These are phyloP conservation scores for Gymnopus androsaceus DNA, from an alignment of 1,284 basidiomycete species.

Conservation along the genomic window DNA sequence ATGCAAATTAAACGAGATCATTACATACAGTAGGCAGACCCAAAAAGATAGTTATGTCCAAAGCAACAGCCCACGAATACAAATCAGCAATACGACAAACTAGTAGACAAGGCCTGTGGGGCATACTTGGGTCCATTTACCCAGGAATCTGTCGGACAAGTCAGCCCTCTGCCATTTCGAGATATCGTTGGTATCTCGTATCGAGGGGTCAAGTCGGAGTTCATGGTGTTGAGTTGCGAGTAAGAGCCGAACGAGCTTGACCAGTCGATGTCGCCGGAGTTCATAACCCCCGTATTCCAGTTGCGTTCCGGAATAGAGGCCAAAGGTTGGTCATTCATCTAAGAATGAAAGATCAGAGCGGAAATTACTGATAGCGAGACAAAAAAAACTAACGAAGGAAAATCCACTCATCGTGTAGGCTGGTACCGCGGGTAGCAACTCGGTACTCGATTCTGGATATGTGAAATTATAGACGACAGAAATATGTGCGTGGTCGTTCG, in stretches of 20 bases:
- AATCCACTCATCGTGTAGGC: slow-evolving; percentile 1
- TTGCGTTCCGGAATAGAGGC: background rate
- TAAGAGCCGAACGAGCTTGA: background rate
- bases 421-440: background rate
- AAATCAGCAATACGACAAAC: slow-evolving; percentile 13
- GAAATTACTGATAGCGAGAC: background rate
- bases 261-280: slow-evolving; percentile 7
- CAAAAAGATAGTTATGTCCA: too few relatives aligned
- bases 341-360: background rate
- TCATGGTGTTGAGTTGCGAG: background rate
- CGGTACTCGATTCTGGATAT: slow-evolving; percentile 14
- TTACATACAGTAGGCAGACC: too few relatives aligned
- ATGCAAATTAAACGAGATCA: background rate
- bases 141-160: slow-evolving; percentile 8
- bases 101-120: background rate
- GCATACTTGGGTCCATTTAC: slow-evolving; percentile 11
- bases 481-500: slow-evolving; percentile 15
- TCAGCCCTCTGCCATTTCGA: slow-evolving; percentile 7
- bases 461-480: slow-evolving; percentile 31
- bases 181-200: slow-evolving; percentile 11
- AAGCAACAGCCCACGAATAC: too few relatives aligned
- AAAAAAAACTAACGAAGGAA: background rate
- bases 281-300: slow-evolving; percentile 5
- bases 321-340: background rate
- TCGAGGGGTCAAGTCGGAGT: background rate